phyloP scores from a whole-genome alignment of 2,329 filamentous ascomycete species.

The Coniochaeta hoffmannii region DNA sequence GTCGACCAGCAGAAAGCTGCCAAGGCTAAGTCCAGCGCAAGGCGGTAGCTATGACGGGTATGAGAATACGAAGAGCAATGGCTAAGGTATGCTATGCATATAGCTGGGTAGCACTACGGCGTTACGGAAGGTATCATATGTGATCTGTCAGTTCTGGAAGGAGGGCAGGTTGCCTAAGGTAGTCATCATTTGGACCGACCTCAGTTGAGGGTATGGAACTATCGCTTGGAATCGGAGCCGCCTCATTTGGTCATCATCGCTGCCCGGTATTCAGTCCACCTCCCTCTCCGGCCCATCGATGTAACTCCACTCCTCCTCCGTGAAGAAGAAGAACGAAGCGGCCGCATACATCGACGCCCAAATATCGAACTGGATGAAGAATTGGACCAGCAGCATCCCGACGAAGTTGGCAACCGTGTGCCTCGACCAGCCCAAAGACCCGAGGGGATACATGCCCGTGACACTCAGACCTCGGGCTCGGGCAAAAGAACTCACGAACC shows the following conservation, averaged over 20 bases:
- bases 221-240: neutral
- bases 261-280: neutral
- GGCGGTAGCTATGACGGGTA: constrained; percentile 15
- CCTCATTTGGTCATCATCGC: neutral
- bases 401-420: constrained; percentile 33
- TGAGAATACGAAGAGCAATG: neutral
- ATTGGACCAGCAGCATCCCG: constrained; percentile 35
- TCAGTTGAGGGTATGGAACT: neutral
- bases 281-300: constrained; percentile 5
- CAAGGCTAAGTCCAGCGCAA: constrained; percentile 27
- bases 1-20: constrained; percentile 53
- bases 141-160: neutral
- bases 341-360: constrained; percentile 34
- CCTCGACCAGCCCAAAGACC: constrained; percentile 11
- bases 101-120: neutral
- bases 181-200: too few species aligned
- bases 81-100: neutral
- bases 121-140: neutral
- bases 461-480: constrained; percentile 27
- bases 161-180: neutral
- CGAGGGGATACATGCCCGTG: constrained; percentile 29
- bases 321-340: constrained; percentile 11
- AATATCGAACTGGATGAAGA: constrained; percentile 34
- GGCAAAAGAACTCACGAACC: constrained; percentile 35
- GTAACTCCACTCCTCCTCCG: constrained; percentile 16